Conservation (phyloP, 140 eudicot genomes). For the Bidens hawaiensis region DNA sequence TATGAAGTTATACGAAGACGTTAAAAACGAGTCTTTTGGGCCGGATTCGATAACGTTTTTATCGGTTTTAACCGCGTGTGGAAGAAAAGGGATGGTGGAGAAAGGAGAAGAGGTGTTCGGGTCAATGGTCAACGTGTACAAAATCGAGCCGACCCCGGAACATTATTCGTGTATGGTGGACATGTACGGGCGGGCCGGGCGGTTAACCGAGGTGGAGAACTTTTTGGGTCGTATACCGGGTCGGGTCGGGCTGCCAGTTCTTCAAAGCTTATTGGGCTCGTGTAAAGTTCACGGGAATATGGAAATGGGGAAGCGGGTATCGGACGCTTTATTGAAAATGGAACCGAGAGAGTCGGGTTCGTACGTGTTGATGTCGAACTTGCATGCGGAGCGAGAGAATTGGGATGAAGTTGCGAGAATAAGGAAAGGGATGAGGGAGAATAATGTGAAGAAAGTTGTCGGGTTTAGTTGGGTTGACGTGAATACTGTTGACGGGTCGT, state of each 20-base stretch:
- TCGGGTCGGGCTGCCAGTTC: slow-evolving; percentile 57
- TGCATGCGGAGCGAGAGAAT: slow-evolving; percentile 80
- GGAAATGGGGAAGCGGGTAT: slow-evolving; percentile 62
- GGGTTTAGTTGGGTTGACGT: slow-evolving; percentile 94
- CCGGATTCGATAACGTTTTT: slow-evolving; percentile 87
- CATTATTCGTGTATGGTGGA: slow-evolving; percentile 88
- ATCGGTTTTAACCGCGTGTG: slow-evolving; percentile 78
- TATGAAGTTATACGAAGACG: slow-evolving; percentile 50
- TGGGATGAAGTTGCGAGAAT: slow-evolving; percentile 81
- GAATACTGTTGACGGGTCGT: slow-evolving; percentile 29
- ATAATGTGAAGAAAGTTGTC: slow-evolving; percentile 65
- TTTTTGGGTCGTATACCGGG: slow-evolving; percentile 56
- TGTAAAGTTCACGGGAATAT: slow-evolving; percentile 75
- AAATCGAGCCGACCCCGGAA: slow-evolving; percentile 61
- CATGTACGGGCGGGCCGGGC: slow-evolving; percentile 90
- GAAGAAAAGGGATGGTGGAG: slow-evolving; percentile 83
- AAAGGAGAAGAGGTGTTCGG: slow-evolving; percentile 61
- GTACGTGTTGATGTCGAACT: slow-evolving; percentile 76
- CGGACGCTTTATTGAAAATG: slow-evolving; percentile 51
- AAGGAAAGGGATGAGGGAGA: slow-evolving; percentile 68
- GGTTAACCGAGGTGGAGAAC: slow-evolving; percentile 77
- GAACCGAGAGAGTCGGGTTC: slow-evolving; percentile 75
- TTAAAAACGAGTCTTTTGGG: slow-evolving; percentile 41
- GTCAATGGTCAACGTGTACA: slow-evolving; percentile 46
- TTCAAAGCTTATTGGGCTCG: slow-evolving; percentile 85